Evolutionary conservation across 2,329 filamentous ascomycete species (phyloP), one percentile per base, ranked within the genome.

Genomic region (Neofusicoccum umdonicola): DNA sequence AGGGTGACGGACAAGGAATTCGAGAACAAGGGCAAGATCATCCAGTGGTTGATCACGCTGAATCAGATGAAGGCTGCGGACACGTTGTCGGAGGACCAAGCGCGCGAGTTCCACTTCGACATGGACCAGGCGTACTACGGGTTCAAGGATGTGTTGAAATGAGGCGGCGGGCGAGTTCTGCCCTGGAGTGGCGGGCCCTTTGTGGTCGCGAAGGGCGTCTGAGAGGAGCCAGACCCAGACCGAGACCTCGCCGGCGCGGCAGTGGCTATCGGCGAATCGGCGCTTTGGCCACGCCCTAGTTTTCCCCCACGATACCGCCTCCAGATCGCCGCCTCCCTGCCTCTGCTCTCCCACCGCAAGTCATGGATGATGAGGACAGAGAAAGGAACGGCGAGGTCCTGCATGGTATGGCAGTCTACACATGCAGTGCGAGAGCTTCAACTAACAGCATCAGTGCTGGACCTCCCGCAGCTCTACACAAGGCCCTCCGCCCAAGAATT

Each of bases 11-110:
- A 96, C 75, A 87, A 89, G 67, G 94, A 98, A 72, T 99, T 99
- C 75, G 93, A 98, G 70, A 93, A 90, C 74, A 89, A 96, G 69
- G 93, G 91, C 71, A 98, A 98, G 84, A 98, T 99, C 71, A 93
- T 99, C 64, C 93, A 97, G 77, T 99, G 95, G 95, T 84, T 99
- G 69, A 99, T 99, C 72, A 90, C 92, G 6, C 82, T 99, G 68
- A 99, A 99, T 75, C 93, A 97, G 79, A 98, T 99, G 95, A 92
- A 92, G 74, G 95, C 93, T 8, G 93, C 92, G 1, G 93, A 98
- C 72, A 93, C 97, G 76, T 78, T 99, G 70, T 89, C 86, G 70
- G 91, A 96, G 72, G 89, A 94, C 65, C 92, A 97, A 79, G 91
- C 91, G 5, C 84, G 94, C 65, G 93, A 99, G 77, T 81, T 98